Evolutionary conservation across 352 stramenopile species (phyloP).

Genomic region (Pythium guiyangense): DNA sequence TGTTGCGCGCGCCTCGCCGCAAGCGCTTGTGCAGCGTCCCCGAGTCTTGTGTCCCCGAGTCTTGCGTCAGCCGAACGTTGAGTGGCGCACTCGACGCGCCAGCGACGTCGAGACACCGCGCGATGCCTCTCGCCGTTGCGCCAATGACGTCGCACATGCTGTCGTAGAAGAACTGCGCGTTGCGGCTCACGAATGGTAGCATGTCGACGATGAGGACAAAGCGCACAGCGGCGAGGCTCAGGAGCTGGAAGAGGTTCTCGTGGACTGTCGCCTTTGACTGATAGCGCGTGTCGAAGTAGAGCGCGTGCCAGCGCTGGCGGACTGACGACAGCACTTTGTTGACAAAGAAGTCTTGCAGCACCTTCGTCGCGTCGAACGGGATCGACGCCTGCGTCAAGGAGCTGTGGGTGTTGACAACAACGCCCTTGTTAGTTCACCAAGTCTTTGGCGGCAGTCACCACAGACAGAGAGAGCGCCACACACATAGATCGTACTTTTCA

Average conservation of each 20-base stretch:
- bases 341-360: conserved; percentile 45
- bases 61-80: neutral
- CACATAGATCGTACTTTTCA: conserved; percentile 52
- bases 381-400: too few relatives aligned
- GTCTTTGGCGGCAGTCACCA: too few relatives aligned
- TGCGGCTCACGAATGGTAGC: conserved; percentile 42
- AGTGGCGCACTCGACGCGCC: neutral
- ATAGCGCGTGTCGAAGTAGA: conserved; percentile 53
- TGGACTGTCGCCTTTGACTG: conserved; percentile 36
- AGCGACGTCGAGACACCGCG: conserved; percentile 23
- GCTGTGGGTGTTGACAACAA: conserved; percentile 28
- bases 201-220: conserved; percentile 51
- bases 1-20: too few relatives aligned
- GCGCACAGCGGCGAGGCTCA: conserved; percentile 38
- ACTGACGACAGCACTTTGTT: conserved; percentile 59
- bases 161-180: too few relatives aligned
- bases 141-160: conserved; percentile 26
- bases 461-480: neutral
- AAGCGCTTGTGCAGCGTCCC: too few relatives aligned
- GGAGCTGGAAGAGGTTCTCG: conserved; percentile 61
- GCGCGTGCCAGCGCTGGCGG: conserved; percentile 60
- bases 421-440: too few relatives aligned
- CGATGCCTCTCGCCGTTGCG: conserved; percentile 45
- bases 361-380: conserved; percentile 55
- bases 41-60: too few relatives aligned